Percentiles rank a stretch among this genome's conserved stretches.
phyloP scores from a whole-genome alignment of 257 asterid species.

The Lavandula angustifolia region DNA sequence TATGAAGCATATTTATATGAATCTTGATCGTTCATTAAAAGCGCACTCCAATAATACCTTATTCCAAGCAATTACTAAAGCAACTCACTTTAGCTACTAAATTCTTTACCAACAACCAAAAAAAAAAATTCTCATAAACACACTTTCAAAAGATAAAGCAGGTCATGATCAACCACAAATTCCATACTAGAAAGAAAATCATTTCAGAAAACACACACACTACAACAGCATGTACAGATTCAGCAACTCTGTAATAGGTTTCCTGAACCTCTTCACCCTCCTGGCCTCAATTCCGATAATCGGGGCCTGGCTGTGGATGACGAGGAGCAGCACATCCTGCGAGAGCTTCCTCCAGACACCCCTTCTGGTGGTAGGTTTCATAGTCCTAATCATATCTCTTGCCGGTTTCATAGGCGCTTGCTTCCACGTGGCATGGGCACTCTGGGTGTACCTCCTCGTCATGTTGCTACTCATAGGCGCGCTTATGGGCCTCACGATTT shows the following conservation, averaged over 20 bases:
- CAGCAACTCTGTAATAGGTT: conserved; percentile 91
- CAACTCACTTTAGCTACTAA: conserved; percentile 30
- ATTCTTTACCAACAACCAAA: conserved; percentile 21
- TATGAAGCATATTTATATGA: conserved; percentile 22
- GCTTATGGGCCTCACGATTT: conserved; percentile 65
- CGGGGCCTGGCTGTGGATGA: conserved; percentile 97
- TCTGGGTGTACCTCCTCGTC: conserved; percentile 72
- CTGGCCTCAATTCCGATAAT: conserved; percentile 91
- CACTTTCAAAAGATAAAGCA: conserved; percentile 25
- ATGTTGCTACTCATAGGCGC: conserved; percentile 77
- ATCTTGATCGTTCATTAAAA: conserved; percentile 33
- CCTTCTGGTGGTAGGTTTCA: conserved; percentile 70
- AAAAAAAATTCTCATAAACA: no score
- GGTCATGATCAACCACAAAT: background rate
- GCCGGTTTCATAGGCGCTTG: conserved; percentile 97
- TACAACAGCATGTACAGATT: conserved; percentile 54
- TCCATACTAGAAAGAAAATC: background rate
- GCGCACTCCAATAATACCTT: conserved; percentile 32
- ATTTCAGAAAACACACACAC: background rate
- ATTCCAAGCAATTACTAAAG: conserved; percentile 49
- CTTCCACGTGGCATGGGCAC: conserved; percentile 89
- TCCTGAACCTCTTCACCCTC: conserved; percentile 84
- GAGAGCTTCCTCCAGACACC: conserved; percentile 91
- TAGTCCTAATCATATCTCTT: conserved; percentile 66
- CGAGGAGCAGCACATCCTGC: conserved; percentile 77